Percentiles rank a stretch among this genome's conserved stretches.
These are phyloP conservation scores for Arthrobotrys megalospora DNA, from an alignment of 2,329 filamentous ascomycete species.

Conservation along the genomic window DNA sequence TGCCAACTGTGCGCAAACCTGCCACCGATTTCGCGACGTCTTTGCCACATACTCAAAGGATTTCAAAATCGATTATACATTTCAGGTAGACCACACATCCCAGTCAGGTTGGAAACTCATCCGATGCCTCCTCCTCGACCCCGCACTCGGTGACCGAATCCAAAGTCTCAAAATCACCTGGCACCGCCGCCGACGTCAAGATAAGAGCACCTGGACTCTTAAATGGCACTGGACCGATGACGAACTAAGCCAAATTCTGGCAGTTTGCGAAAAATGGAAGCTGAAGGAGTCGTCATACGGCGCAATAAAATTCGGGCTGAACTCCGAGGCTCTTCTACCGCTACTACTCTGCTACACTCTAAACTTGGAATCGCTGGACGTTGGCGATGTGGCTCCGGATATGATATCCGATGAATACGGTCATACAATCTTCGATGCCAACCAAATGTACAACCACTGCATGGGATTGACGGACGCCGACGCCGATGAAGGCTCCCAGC, in stretches of 20 bases:
- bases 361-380: constrained; percentile 22
- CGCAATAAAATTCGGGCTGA: constrained; percentile 6
- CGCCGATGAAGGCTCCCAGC: too few relatives aligned
- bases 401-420: constrained; percentile 20
- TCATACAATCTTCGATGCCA: constrained; percentile 1
- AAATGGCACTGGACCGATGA: constrained; percentile 23
- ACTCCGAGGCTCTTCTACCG: constrained; percentile 39
- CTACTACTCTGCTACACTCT: constrained; percentile 20
- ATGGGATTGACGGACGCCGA: background rate
- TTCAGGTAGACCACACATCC: constrained; percentile 24
- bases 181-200: constrained; percentile 16
- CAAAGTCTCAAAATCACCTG: constrained; percentile 7
- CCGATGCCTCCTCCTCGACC: constrained; percentile 2
- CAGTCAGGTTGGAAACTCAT: constrained; percentile 29
- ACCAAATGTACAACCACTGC: constrained; percentile 6
- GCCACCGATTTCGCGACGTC: constrained; percentile 10
- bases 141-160: background rate
- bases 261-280: background rate
- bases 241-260: constrained; percentile 11
- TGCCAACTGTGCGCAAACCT: constrained; percentile 5
- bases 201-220: background rate
- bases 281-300: background rate
- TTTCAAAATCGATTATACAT: background rate
- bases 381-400: constrained; percentile 19
- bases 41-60: background rate